Evolutionary conservation across 495 filamentous ascomycete species (phyloP).

Genomic region (Physcia stellaris): DNA sequence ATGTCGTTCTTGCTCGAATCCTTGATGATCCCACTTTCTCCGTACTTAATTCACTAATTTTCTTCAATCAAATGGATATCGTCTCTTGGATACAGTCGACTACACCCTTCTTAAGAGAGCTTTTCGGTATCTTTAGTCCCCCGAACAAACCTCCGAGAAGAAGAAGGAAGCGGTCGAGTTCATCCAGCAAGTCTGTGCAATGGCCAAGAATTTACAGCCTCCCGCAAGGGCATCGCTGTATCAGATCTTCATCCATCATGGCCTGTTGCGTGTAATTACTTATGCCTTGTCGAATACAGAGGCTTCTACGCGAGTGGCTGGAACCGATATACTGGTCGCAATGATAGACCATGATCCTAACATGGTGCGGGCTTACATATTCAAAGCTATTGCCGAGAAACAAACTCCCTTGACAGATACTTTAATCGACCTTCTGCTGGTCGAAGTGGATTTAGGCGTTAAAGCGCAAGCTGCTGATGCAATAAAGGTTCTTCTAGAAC

Average conservation of each 20-base stretch:
- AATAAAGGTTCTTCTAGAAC: conserved; percentile 86
- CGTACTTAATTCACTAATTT: conserved; percentile 94
- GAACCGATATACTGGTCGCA: conserved; percentile 84
- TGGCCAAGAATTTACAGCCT: conserved; percentile 86
- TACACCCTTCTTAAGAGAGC: conserved; percentile 59
- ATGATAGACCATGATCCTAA: conserved; percentile 91
- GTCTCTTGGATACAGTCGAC: conserved; percentile 82
- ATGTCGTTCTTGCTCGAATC: conserved; percentile 90
- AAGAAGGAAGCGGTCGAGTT: conserved; percentile 93
- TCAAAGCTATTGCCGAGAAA: conserved; percentile 78
- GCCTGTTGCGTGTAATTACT: conserved; percentile 79
- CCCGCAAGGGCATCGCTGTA: conserved; percentile 69
- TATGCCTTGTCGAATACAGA: conserved; percentile 79
- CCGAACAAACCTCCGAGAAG: conserved; percentile 49
- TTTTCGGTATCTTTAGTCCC: conserved; percentile 77
- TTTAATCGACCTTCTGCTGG: conserved; percentile 79
- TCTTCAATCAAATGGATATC: conserved; percentile 98
- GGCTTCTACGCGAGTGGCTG: conserved; percentile 75
- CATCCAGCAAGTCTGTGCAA: conserved; percentile 89
- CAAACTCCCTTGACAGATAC: conserved; percentile 82
- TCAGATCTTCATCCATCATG: conserved; percentile 75
- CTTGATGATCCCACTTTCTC: conserved; percentile 96
- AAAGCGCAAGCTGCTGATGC: conserved; percentile 94
- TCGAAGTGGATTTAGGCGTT: conserved; percentile 84
- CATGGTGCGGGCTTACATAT: conserved; percentile 87